Percentiles rank a stretch among this genome's conserved stretches.
These are phyloP conservation scores for Canavalia gladiata DNA, from an alignment of 306 rosid species.

Conservation along the genomic window DNA sequence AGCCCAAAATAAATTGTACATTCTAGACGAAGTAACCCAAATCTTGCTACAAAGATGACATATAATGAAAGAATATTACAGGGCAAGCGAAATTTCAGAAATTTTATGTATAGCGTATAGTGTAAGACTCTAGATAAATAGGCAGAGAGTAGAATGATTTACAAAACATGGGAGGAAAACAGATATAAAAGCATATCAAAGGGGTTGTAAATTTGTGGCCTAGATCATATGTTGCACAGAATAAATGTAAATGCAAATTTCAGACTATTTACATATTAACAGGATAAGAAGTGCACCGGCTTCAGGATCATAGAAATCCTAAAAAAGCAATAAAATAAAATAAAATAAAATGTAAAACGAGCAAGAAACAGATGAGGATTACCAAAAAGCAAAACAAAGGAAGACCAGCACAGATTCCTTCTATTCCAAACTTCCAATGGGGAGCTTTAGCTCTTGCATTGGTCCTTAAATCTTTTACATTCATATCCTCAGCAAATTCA, in stretches of 20 bases:
- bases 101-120: background rate
- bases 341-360: background rate
- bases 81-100: conserved; percentile 11
- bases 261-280: conserved; percentile 9
- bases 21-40: background rate
- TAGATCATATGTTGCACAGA: conserved; percentile 19
- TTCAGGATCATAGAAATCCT: conserved; percentile 14
- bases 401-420: conserved; percentile 76
- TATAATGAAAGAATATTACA: conserved; percentile 6
- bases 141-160: conserved; percentile 11
- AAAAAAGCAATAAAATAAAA: background rate
- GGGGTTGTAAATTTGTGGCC: conserved; percentile 12
- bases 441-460: conserved; percentile 25
- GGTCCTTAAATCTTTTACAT: background rate
- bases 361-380: conserved; percentile 24
- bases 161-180: background rate
- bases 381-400: conserved; percentile 77
- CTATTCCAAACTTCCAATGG: conserved; percentile 62
- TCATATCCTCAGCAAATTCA: conserved; percentile 52
- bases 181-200: background rate
- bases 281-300: background rate
- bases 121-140: background rate
- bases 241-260: conserved; percentile 30
- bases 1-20: background rate
- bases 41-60: too few relatives aligned